Evolutionary conservation across 495 filamentous ascomycete species (phyloP).

Genomic region (Trichocladium antarcticum): DNA sequence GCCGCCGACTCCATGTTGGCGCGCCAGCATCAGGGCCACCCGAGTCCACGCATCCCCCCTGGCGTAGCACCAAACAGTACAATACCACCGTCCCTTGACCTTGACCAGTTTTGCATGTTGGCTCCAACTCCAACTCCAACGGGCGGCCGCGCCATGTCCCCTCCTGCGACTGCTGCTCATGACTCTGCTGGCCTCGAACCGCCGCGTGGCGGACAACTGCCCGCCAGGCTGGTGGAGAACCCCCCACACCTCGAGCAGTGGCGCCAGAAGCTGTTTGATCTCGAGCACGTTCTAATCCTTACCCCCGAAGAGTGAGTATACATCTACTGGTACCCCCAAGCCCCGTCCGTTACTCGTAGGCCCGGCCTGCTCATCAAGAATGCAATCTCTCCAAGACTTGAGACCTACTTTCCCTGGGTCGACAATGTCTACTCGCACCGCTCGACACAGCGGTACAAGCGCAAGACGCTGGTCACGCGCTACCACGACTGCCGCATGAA

Average conservation of each 20-base stretch:
- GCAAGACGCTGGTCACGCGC: conserved; percentile 70
- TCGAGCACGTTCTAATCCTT: conserved; percentile 61
- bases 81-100: neutral
- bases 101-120: neutral
- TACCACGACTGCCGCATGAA: conserved; percentile 90
- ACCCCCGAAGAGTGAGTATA: conserved; percentile 65
- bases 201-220: conserved; percentile 26
- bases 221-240: conserved; percentile 49
- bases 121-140: neutral
- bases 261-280: conserved; percentile 66
- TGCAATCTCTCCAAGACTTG: conserved; percentile 45
- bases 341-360: neutral
- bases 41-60: neutral
- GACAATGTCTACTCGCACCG: conserved; percentile 91
- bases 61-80: too few species aligned
- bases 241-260: conserved; percentile 62
- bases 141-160: too few species aligned
- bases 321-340: neutral
- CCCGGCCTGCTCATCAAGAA: neutral
- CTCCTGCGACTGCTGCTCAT: neutral
- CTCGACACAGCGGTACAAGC: conserved; percentile 77
- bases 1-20: neutral
- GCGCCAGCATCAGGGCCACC: conserved; percentile 21
- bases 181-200: neutral
- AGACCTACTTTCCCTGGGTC: conserved; percentile 80